phyloP scores from a whole-genome alignment of 306 rosid genomes.

The Rosa rugosa region DNA sequence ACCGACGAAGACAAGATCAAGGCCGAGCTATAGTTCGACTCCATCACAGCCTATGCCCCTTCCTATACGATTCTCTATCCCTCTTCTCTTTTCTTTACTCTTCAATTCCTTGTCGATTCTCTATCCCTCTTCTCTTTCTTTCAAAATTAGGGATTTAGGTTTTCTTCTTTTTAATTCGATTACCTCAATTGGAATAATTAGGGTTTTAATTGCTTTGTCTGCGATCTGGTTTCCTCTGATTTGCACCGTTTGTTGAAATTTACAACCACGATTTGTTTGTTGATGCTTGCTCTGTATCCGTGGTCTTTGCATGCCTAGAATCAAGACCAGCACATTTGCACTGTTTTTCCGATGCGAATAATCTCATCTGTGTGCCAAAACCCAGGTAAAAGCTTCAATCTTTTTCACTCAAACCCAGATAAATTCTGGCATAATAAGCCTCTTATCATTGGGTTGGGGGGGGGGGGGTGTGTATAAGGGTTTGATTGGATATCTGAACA shows the following conservation, averaged over 20 bases:
- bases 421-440: slow-evolving; percentile 2
- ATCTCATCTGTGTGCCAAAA: too few relatives aligned
- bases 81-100: background rate
- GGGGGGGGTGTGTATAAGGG: slow-evolving; percentile 23
- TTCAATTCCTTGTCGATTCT: too few relatives aligned
- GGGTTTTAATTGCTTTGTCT: background rate
- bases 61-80: slow-evolving; percentile 54
- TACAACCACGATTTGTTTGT: too few relatives aligned
- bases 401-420: too few relatives aligned
- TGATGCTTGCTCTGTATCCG: background rate
- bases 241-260: background rate
- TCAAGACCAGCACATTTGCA: too few relatives aligned
- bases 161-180: background rate
- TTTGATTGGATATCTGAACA: slow-evolving; percentile 35
- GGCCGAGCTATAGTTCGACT: slow-evolving; percentile 89
- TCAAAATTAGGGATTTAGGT: background rate
- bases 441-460: slow-evolving; percentile 17
- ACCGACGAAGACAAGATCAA: slow-evolving; percentile 43
- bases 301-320: background rate
- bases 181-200: background rate
- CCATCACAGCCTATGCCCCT: slow-evolving; percentile 78
- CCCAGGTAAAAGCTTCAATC: too few relatives aligned
- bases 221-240: background rate
- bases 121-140: background rate
- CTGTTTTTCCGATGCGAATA: too few relatives aligned